Evolutionary conservation across 441 rosid species (phyloP), one percentile per base, ranked within the genome.

Genomic region (Erodium chrysanthum): DNA sequence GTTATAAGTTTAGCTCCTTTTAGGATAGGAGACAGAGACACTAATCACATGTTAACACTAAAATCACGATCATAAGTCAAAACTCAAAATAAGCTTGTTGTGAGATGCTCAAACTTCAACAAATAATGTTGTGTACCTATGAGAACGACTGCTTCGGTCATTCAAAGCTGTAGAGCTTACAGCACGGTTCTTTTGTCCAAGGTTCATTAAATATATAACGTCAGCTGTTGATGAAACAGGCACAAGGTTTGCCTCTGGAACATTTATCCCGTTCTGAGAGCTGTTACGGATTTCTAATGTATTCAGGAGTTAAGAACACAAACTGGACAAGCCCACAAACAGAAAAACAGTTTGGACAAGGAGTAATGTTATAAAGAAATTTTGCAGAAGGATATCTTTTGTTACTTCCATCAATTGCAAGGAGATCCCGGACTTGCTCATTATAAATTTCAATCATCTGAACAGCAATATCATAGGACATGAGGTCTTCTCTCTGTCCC

Each of bases 61-160:
- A 7, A 33, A 33, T 40, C 46, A 40, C 1, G 46, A 40, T 40
- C 46, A 40, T 40, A 11, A 40, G 46, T 11, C 12, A 40, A 40
- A 40, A 8, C 12, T n/a, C n/a, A n/a, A n/a, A n/a, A n/a, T n/a
- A n/a, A n/a, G n/a, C n/a, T n/a, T n/a, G n/a, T n/a, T n/a, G n/a
- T 29, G 33, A 29, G 33, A 29, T 29, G 33, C 33, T 29, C 33
- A 29, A 33, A 18, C 22, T 10, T 52, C 20, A 52, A 52, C n/a
- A 18, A 50, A 52, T 15, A 52, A 7, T 18, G 21, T 15, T 52
- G 8, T 52, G 83, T 87, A 87, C 98, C 91, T 84, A 74, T 88
- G 94, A 18, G 99, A 95, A 70, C 99, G 86, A 73, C 97, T 90
- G 70, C 99, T 95, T 78, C 99, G 87, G 75, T 95, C 97, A 73